Base-by-base conservation (phyloP, 225 moss, liverwort and hornwort genomes). In the Polytrichum formosum region DNA sequence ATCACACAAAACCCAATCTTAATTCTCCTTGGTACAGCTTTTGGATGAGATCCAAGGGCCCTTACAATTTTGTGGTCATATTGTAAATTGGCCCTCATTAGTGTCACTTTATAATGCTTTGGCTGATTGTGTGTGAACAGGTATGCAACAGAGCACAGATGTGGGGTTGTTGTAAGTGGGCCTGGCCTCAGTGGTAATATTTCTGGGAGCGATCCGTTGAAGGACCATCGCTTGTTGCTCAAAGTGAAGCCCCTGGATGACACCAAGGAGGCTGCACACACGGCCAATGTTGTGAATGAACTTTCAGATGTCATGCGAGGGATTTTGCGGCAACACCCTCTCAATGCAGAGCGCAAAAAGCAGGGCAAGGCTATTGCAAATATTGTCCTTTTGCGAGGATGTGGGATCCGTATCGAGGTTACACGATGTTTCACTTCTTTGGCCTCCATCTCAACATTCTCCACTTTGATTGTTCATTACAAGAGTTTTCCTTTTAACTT, bases 81-180 rank as follows among this genome's bases (percentile, higher is more conserved):
- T 3, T 46, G 46, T 46, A 46, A 46, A 46, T 46, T 46, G 46
- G 10, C 46, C 46, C 46, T 37, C 13, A 46, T 46, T 16, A 2
- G 46, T 46, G 4, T 46, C 46, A 46, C 46, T 46, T 13, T 46
- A 46, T 46, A 46, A 46, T 46, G 46, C 46, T 46, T 16, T 16
- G 16, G 13, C 46, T 22, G 58, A 23, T 65, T 74, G 72, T 64
- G 23, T 63, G 7, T 20, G 63, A 13, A 53, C 94, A 98, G 94
- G 70, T 98, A 98, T 80, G 98, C 98, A 53, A 98, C 98, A 35
- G 98, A 98, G 77, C 98, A 94, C 80, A 84, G 94, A 74, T 98
- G 98, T 84, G 98, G 98, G 68, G 98, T 98, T 56, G 98, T 98
- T 16, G 90, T 98, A 56, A 98, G 94, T 60, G 98, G 98, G 61